Conservation (phyloP, 2,329 filamentous ascomycete species). For the Penicillium sp. region DNA sequence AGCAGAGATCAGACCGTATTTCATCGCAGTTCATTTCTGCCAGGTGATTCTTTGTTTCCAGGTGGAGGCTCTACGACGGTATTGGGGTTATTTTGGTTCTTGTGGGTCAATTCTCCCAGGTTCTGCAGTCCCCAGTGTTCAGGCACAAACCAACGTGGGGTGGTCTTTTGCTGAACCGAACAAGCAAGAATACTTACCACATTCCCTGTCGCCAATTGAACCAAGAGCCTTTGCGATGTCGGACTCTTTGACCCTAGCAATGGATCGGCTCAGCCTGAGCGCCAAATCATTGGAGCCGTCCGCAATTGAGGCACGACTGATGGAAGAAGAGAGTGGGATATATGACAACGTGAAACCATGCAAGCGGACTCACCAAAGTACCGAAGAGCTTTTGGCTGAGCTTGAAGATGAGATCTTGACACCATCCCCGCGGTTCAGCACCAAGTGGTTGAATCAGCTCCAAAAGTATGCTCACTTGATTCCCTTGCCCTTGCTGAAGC, state of each 20-base stretch:
- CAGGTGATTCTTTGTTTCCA: not conserved
- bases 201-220: not conserved
- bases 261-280: constrained; percentile 27
- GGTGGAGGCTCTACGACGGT: not conserved
- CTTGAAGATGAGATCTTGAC: constrained; percentile 73
- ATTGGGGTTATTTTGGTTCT: too few species aligned
- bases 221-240: constrained; percentile 15
- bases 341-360: constrained; percentile 37
- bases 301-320: constrained; percentile 28
- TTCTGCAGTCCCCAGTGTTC: not conserved
- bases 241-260: constrained; percentile 23
- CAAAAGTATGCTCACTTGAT: constrained; percentile 57
- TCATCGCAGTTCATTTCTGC: not conserved
- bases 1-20: constrained; percentile 1
- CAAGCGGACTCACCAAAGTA: constrained; percentile 43
- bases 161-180: constrained; percentile 4
- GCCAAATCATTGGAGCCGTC: constrained; percentile 20
- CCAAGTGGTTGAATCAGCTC: constrained; percentile 78
- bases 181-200: not conserved
- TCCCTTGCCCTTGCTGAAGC: not conserved
- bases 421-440: constrained; percentile 71
- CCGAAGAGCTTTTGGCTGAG: constrained; percentile 59
- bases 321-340: constrained; percentile 27
- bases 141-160: constrained; percentile 9
- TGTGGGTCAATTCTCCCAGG: too few species aligned